These are phyloP conservation scores for Passalora sequoiae DNA, from an alignment of 2,329 filamentous ascomycete species.

Conservation along the genomic window DNA sequence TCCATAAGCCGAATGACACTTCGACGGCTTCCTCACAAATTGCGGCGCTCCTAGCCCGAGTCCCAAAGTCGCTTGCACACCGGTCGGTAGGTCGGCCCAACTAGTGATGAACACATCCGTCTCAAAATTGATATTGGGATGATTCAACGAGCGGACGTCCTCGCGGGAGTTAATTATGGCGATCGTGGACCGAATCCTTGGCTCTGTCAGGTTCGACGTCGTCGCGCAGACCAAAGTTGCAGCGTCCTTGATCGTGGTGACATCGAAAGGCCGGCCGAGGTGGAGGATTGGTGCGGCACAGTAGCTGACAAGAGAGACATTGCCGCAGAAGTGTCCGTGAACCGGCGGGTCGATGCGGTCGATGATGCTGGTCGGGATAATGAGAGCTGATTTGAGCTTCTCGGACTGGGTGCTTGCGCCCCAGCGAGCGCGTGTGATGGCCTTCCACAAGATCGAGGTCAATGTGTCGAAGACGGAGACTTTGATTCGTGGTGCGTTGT, in stretches of 20 bases:
- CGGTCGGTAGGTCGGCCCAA: constrained; percentile 18
- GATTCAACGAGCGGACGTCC: constrained; percentile 4
- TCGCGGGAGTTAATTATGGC: constrained; percentile 16
- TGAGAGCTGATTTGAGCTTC: constrained; percentile 4
- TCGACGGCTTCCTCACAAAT: constrained; percentile 17
- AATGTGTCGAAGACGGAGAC: constrained; percentile 17
- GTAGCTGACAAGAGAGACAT: constrained; percentile 10
- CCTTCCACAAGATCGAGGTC: constrained; percentile 22
- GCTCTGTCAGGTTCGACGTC: constrained; percentile 9
- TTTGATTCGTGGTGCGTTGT: constrained; percentile 2
- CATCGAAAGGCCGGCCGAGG: constrained; percentile 15
- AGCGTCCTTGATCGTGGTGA: constrained; percentile 10
- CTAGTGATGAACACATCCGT: constrained; percentile 20
- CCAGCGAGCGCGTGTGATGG: constrained; percentile 13
- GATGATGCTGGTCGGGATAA: constrained; percentile 15
- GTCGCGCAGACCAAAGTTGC: constrained; percentile 4
- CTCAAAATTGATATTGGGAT: constrained; percentile 2
- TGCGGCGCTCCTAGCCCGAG: constrained; percentile 20
- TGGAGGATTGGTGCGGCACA: constrained; percentile 6
- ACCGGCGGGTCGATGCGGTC: constrained; percentile 11
- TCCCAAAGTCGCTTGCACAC: constrained; percentile 14
- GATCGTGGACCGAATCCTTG: constrained; percentile 16
- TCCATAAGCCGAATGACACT: constrained; percentile 8
- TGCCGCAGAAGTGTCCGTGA: constrained; percentile 13
- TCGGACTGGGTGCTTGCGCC: constrained; percentile 2